Evolutionary conservation across 2,329 filamentous ascomycete genomes (phyloP), one percentile per base, ranked within the genome.

Genomic region (Paecilomyces niveus): DNA sequence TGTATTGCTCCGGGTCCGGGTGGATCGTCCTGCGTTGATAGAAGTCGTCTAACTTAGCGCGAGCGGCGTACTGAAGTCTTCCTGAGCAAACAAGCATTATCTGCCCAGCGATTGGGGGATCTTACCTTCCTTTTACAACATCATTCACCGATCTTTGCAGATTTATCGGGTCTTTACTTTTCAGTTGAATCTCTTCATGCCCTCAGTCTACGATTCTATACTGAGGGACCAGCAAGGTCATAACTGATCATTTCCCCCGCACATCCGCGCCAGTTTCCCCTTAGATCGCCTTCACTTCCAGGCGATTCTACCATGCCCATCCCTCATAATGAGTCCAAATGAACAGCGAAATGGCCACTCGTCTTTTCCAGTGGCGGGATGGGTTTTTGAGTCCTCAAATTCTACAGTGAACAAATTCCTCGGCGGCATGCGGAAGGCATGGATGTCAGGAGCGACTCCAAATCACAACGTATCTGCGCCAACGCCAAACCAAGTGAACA

Each of bases 321-420:
- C 60, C 31, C 54, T 49, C 54, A 57, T 54, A 50, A 64, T 60
- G 55, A 58, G 52, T 51, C 45, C 56, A 53, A 13, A 18, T 26
- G 51, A 56, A 57, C 54, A 57, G 18, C 60, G 50, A 26, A 51
- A 54, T 24, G 57, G 53, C 33, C 63, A 56, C 33, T 39, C 57
- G 58, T 55, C 56, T 51, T 57, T 61, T 53, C 55, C 51, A 45
- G 56, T 54, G 50, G 57, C 60, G 29, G 64, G 63, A 54, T 52
- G 62, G 39, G 59, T 56, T 22, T 50, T 72, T 33, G 63, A 68
- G 50, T 65, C 65, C 11, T 71, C 69, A 56, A 78, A 78, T 64
- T 70, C 69, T 53, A 78, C 76, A 13, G 71, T 71, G 53, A 74
- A 60, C 57, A 64, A 68, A 55, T 78, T 78, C 61, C 62, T 78